These are phyloP conservation scores for Sporothrix mexicana DNA, from an alignment of 2,329 filamentous ascomycete species.

Conservation along the genomic window DNA sequence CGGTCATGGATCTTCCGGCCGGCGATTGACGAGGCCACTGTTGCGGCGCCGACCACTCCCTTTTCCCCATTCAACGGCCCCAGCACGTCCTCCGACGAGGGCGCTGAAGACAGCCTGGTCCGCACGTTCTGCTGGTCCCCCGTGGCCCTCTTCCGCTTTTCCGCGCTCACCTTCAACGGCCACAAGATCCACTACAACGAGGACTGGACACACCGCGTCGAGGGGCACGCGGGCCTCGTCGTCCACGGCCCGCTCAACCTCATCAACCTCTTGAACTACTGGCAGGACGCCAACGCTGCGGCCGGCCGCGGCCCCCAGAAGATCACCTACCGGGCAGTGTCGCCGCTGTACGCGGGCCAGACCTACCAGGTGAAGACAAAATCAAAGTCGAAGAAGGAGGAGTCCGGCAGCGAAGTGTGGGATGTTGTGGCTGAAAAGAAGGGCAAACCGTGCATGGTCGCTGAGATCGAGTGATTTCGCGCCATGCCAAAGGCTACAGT, in stretches of 20 bases:
- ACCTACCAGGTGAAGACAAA: background rate
- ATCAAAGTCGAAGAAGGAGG: background rate
- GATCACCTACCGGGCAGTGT: background rate
- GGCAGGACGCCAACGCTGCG: constrained; percentile 53
- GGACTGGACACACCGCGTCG: constrained; percentile 65
- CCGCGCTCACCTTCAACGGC: constrained; percentile 82
- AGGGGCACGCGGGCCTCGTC: constrained; percentile 73
- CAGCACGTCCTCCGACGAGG: background rate
- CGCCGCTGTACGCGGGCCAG: constrained; percentile 13
- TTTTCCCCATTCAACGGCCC: background rate
- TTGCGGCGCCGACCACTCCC: background rate
- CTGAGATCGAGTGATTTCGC: background rate
- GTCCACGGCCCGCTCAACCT: constrained; percentile 83
- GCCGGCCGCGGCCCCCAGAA: too few species aligned
- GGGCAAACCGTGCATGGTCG: background rate
- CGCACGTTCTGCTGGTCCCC: constrained; percentile 49
- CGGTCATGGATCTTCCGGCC: constrained; percentile 58
- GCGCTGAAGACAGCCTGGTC: background rate
- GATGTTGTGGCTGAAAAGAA: background rate
- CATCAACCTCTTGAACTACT: constrained; percentile 73
- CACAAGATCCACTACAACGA: constrained; percentile 85
- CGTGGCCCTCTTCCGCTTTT: constrained; percentile 75
- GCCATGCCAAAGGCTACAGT: too few species aligned
- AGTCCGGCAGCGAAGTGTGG: background rate
- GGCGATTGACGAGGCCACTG: constrained; percentile 34